Conservation (phyloP, 2,329 filamentous ascomycete species). For the Ophiocordyceps camponoti-floridani region DNA sequence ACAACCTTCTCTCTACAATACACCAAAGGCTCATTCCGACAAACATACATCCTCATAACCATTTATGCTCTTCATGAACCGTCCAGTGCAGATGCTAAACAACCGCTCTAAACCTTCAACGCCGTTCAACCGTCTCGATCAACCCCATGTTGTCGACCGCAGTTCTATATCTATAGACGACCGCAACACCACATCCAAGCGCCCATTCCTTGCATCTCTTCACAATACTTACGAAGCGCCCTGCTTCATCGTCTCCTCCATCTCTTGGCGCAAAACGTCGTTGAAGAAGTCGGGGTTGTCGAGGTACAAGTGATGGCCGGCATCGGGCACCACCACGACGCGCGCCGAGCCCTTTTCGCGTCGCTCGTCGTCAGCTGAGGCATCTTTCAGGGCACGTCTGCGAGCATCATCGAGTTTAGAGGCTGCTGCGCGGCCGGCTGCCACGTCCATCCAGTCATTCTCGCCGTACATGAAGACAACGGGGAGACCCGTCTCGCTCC, state of each 20-base stretch:
- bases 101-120: no score
- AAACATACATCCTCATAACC: no score
- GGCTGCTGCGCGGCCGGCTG: constrained; percentile 63
- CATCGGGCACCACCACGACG: constrained; percentile 55
- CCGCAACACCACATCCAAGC: no score
- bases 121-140: no score
- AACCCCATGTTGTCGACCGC: no score
- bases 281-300: constrained; percentile 43
- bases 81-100: no score
- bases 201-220: no score
- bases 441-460: constrained; percentile 96
- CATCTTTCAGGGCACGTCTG: constrained; percentile 38
- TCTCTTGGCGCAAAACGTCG: constrained; percentile 28
- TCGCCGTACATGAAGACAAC: constrained; percentile 93
- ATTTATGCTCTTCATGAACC: no score
- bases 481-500: constrained; percentile 52
- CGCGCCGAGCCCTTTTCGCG: constrained; percentile 66
- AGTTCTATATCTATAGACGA: no score
- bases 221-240: neutral
- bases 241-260: constrained; percentile 27
- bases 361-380: constrained; percentile 47
- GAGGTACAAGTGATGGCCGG: constrained; percentile 41
- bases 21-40: no score
- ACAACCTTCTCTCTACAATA: no score
- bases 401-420: constrained; percentile 59